Base-by-base conservation (phyloP, 106 monocot genomes). In the Dioscorea alata region DNA sequence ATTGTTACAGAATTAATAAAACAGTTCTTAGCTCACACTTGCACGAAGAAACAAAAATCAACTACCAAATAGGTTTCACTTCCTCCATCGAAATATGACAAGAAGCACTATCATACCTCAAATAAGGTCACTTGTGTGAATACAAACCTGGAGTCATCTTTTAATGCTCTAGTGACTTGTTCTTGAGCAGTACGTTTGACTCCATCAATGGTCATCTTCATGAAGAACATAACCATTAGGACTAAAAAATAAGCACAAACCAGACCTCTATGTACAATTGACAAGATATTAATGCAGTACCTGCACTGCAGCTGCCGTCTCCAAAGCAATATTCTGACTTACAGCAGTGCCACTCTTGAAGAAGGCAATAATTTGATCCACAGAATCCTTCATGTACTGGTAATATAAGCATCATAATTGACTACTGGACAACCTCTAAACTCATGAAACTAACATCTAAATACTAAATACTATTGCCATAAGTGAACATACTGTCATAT, bases 231-330 rank as follows among this genome's bases (percentile, higher is more conserved):
- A 8, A 42, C 10, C 10, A 8, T 42, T 42, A 42, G 10, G 42
- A 10, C 6, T 0, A 42, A 42, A 42, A 42, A 42, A 42, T 42
- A 42, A 42, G 42, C 42, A 42, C 4, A 10, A 8, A 42, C 4
- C 42, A 42, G 42, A 42, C 1, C 1, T 42, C 2, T 42, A 42
- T 42, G 42, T 10, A 42, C 42, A 42, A 42, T 42, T 8, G 42
- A 42, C 6, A 4, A 51, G 63, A 42, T 57, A 64, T 68, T 4
- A 16, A 4, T 8, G 7, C 13, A 16, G 68, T 71, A 99, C 99
- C 99, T 99, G 93, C 61, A 99, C 85, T 61, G 90, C 99, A 67
- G 85, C 88, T 70, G 87, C 90, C 63, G 99, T 87, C 76, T 90
- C 99, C 79, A 93, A 64, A 59, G 99, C 99, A 70, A 99, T 50